Evolutionary conservation across 2,329 filamentous ascomycete genomes (phyloP).

Genomic region (Apiospora sp.): DNA sequence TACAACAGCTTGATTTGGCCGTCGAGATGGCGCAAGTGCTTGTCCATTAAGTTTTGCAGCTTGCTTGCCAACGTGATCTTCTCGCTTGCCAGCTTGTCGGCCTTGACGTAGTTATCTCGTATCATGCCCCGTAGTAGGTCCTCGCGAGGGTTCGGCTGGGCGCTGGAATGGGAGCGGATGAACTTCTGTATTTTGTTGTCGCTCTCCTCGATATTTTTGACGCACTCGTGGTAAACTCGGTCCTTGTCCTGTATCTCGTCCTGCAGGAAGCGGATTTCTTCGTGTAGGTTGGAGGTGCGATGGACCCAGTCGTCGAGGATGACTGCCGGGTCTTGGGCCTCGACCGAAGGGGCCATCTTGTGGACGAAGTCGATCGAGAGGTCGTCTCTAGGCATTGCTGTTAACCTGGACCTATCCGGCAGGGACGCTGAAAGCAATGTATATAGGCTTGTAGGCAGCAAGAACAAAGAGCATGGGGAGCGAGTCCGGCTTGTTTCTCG

Average conservation of each 20-base stretch:
- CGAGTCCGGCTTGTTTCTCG: neutral
- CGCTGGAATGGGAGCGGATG: constrained; percentile 79
- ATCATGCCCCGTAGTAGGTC: constrained; percentile 72
- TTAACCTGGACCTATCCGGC: constrained; percentile 55
- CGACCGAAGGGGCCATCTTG: constrained; percentile 67
- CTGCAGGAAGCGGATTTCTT: constrained; percentile 83
- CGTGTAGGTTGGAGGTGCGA: constrained; percentile 78
- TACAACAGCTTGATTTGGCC: constrained; percentile 67
- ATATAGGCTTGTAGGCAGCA: constrained; percentile 6
- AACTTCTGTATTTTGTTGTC: constrained; percentile 82
- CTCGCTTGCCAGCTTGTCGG: constrained; percentile 76
- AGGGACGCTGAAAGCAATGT: constrained; percentile 26
- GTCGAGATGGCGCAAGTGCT: constrained; percentile 70
- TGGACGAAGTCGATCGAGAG: constrained; percentile 74
- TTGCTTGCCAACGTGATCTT: constrained; percentile 77
- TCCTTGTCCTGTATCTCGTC: constrained; percentile 87
- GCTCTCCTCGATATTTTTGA: constrained; percentile 73
- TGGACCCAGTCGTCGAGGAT: constrained; percentile 83
- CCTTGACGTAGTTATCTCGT: constrained; percentile 71
- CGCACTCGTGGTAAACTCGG: constrained; percentile 72
- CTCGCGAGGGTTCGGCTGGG: constrained; percentile 79
- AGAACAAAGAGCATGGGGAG: constrained; percentile 14
- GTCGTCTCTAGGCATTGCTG: constrained; percentile 77
- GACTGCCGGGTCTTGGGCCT: constrained; percentile 69
- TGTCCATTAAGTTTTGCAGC: constrained; percentile 65